Conservation (phyloP, 202 grass and related monocot genomes). For the Panicum hallii region DNA sequence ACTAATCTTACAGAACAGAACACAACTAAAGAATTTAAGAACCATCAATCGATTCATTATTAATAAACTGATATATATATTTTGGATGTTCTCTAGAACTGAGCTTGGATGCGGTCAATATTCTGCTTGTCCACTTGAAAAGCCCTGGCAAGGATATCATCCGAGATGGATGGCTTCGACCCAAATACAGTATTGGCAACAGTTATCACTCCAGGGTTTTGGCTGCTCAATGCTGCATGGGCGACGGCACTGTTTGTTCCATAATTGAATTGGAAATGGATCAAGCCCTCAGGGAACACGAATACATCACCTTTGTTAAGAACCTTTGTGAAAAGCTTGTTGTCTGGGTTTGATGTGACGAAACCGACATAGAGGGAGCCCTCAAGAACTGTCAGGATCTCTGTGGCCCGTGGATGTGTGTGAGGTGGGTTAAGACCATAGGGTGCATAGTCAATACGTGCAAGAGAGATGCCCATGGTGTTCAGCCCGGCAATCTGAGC, state of each 20-base stretch:
- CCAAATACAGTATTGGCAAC: background rate
- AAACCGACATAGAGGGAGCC: background rate
- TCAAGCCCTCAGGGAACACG: background rate
- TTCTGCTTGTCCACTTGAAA: background rate
- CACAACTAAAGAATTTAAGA: no score
- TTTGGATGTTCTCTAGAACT: background rate
- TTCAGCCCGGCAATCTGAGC: background rate
- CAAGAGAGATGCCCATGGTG: background rate
- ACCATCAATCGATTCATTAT: no score
- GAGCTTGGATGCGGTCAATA: background rate
- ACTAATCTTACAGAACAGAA: no score
- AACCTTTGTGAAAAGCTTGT: constrained; percentile 1
- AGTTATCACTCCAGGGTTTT: background rate
- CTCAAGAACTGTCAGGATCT: background rate
- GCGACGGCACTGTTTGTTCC: background rate
- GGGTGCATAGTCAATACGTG: background rate
- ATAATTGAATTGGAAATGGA: background rate
- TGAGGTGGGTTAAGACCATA: background rate
- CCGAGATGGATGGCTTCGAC: background rate
- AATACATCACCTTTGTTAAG: background rate
- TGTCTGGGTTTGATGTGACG: background rate
- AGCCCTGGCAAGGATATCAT: background rate
- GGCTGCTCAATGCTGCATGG: background rate
- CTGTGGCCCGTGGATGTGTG: background rate
- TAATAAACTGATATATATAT: no score